Percentiles rank a stretch among this genome's conserved stretches.
Evolutionary conservation across 148 eudicot species (phyloP).

Genomic region (Persicaria maculosa): DNA sequence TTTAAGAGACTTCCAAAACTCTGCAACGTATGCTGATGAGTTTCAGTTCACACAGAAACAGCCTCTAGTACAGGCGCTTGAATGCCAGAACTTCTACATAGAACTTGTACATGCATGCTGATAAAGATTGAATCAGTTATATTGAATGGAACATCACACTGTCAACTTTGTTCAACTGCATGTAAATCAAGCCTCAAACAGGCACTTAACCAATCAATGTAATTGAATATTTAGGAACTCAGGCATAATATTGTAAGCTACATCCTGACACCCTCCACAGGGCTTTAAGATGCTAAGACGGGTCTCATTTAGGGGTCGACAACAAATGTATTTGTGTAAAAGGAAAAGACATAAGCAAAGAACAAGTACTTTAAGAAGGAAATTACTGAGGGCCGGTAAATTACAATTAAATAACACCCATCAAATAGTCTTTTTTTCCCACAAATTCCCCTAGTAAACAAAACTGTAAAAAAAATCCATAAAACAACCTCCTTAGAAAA

Average conservation of each 20-base stretch:
- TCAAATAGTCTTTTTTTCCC: too few species aligned
- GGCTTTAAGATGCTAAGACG: neutral
- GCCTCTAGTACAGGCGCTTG: neutral
- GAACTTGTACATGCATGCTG: neutral
- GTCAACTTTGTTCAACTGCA: neutral
- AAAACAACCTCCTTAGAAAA: too few species aligned
- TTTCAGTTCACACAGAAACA: constrained; percentile 1
- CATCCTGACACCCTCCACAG: neutral
- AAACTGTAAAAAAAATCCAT: too few species aligned
- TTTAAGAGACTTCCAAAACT: neutral
- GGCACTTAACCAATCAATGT: neutral
- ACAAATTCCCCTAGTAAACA: too few species aligned
- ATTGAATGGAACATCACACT: neutral
- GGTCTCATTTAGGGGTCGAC: neutral
- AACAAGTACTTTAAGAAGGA: neutral
- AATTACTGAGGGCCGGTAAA: too few species aligned
- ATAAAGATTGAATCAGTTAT: neutral
- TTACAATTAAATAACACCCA: too few species aligned
- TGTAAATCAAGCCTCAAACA: neutral
- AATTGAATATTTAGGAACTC: neutral
- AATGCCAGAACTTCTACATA: neutral
- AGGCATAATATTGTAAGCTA: neutral
- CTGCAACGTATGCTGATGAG: neutral
- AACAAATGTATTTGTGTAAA: neutral
- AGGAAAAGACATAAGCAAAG: neutral